Evolutionary conservation across 805 yeast genomes (phyloP), one percentile per base, ranked within the genome.

Genomic region (Candida maesae): DNA sequence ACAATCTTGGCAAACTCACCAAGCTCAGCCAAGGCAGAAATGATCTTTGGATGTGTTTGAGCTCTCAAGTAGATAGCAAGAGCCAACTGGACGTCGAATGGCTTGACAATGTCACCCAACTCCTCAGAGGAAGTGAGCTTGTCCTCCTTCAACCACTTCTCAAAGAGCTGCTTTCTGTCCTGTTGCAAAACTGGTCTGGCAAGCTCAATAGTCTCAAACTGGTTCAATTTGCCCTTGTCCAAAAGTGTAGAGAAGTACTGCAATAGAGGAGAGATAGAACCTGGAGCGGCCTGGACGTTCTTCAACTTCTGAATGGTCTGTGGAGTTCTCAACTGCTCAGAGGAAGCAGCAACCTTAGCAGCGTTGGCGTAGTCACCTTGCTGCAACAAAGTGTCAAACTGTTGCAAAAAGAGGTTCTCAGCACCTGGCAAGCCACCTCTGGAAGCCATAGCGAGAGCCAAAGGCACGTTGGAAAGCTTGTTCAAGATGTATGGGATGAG

Each of bases 371-470:
- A 93, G 62, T 89, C 93, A 53, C 96, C 96, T 53, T 80, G 79
- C 50, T 79, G 76, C 56, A 93, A 73, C 55, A 82, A 75, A 61
- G 81, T 80, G 58, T 89, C 95, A 68, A 93, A 93, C 67, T 91
- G 98, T 66, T 89, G 95, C 45, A 74, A 68, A 66, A 93, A 90
- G 49, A 93, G 73, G 56, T 80, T 81, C 63, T 93, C 99, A 36
- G 98, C 99, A 51, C 99, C 99, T 32, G 96, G 93, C 58, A 93
- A 78, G 2, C 96, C 96, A 59, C 96, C 97, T 65, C 98, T 84
- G 4, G 96, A 78, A 20, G 98, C 95, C 50, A 93, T 76, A 10
- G 88, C 73, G 46, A 93, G 71, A 3, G 97, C 99, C 56, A 93
- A 72, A 17, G 83, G 75, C 24, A 91, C 88, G 60, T 93, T 91